A percentile compares a stretch with the other conserved stretches of the same genome.
Evolutionary conservation across 2,329 filamentous ascomycete species (phyloP).

Genomic region (Fusarium nelsonii): DNA sequence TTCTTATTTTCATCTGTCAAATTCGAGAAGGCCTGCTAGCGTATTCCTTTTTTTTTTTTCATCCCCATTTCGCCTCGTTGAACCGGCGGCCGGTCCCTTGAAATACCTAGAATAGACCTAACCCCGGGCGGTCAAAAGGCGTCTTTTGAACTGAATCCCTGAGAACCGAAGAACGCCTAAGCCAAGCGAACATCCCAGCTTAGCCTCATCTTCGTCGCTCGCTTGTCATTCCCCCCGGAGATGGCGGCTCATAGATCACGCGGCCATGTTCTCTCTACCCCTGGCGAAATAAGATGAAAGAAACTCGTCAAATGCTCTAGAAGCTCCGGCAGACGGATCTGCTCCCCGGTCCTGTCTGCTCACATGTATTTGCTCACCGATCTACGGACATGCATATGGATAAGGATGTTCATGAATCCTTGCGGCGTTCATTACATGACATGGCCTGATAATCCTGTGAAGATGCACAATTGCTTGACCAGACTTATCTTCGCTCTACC

Average conservation of each 20-base stretch:
- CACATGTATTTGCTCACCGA: slow-evolving; percentile 20
- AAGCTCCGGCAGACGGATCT: slow-evolving; percentile 37
- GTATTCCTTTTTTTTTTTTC: not conserved
- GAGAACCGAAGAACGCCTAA: slow-evolving; percentile 16
- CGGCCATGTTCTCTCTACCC: slow-evolving; percentile 33
- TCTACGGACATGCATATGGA: slow-evolving; percentile 13
- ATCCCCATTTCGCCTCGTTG: slow-evolving; percentile 27
- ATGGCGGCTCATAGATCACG: slow-evolving; percentile 49
- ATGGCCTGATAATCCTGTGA: too few relatives aligned
- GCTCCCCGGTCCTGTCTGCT: slow-evolving; percentile 26
- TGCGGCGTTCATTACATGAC: slow-evolving; percentile 3
- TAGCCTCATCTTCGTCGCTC: slow-evolving; percentile 44
- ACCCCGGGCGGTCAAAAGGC: not conserved
- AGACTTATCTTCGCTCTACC: not conserved
- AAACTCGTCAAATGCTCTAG: slow-evolving; percentile 42
- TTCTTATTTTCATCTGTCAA: slow-evolving; percentile 7
- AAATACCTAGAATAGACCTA: not conserved
- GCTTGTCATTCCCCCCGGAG: slow-evolving; percentile 37
- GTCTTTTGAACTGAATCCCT: slow-evolving; percentile 16
- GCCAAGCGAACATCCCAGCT: slow-evolving; percentile 30
- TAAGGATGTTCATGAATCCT: slow-evolving; percentile 7
- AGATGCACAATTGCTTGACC: slow-evolving; percentile 16
- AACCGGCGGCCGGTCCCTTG: not conserved
- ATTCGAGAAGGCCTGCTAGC: slow-evolving; percentile 35
- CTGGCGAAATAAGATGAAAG: slow-evolving; percentile 39